Evolutionary conservation across 192 early-diverging fungal species (phyloP).

Genomic region (Linnemannia hyalina): DNA sequence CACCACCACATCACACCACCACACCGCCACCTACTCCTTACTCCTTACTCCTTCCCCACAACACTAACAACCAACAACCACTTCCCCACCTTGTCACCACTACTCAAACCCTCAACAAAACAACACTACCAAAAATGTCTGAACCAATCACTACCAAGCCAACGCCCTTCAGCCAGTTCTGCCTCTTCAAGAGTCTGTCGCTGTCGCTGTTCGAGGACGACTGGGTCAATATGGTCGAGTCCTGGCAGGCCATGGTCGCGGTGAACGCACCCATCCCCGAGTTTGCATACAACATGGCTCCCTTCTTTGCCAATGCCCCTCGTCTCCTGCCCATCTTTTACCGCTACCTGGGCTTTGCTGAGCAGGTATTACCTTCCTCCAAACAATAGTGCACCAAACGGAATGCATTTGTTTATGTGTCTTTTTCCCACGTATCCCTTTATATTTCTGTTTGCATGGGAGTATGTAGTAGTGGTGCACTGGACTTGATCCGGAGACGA

Average conservation of each 20-base stretch:
- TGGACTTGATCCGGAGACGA: conserved; percentile 3
- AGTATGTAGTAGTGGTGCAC: conserved; percentile 13
- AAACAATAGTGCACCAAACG: background rate
- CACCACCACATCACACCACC: background rate
- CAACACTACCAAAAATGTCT: conserved; percentile 17
- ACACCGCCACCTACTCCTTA: background rate
- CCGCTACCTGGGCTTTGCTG: conserved; percentile 49
- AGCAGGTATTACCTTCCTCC: conserved; percentile 18
- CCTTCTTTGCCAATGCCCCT: conserved; percentile 55
- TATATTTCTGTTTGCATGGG: background rate
- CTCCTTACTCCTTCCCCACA: background rate
- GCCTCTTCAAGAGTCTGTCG: conserved; percentile 52
- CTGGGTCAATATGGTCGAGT: conserved; percentile 58
- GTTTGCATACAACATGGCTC: conserved; percentile 46
- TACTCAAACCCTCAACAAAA: background rate
- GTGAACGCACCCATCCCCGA: conserved; percentile 53
- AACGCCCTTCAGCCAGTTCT: conserved; percentile 48
- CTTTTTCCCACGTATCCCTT: background rate
- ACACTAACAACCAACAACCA: background rate
- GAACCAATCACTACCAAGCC: conserved; percentile 14
- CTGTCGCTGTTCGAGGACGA: conserved; percentile 56
- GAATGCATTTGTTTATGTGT: no score
- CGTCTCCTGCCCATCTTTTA: conserved; percentile 53
- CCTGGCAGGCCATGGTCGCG: conserved; percentile 47
- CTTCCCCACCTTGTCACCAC: background rate